Percentiles rank a stretch among this genome's conserved stretches.
These are phyloP conservation scores for Phyllosticta paracitricarpa DNA, from an alignment of 2,329 filamentous ascomycete genomes.

Conservation along the genomic window DNA sequence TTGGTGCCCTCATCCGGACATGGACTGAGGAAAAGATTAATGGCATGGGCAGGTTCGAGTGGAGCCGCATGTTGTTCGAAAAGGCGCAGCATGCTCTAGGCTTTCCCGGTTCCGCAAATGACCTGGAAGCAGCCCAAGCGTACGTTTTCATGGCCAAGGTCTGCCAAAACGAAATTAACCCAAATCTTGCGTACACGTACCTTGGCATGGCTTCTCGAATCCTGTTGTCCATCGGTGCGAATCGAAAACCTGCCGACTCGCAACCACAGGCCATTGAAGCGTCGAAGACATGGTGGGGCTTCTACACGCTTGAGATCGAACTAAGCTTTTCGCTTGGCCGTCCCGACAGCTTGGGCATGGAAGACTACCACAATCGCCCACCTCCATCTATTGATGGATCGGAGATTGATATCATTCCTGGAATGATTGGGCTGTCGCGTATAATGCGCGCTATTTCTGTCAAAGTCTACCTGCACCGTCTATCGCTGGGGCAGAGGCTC, in stretches of 20 bases:
- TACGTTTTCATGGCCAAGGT: constrained; percentile 41
- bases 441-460: constrained; percentile 32
- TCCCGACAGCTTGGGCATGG: constrained; percentile 39
- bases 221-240: constrained; percentile 39
- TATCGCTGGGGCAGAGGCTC: constrained; percentile 27
- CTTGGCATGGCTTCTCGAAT: constrained; percentile 39
- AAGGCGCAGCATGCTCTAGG: constrained; percentile 32
- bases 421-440: constrained; percentile 31
- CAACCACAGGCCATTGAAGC: constrained; percentile 3
- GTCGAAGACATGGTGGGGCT: constrained; percentile 15
- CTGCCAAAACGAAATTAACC: constrained; percentile 41
- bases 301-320: constrained; percentile 15
- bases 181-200: constrained; percentile 40
- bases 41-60: constrained; percentile 36
- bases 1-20: constrained; percentile 37
- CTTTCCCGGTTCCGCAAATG: constrained; percentile 33
- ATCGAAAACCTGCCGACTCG: constrained; percentile 24
- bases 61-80: constrained; percentile 38
- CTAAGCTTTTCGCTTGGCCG: constrained; percentile 40
- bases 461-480: constrained; percentile 30
- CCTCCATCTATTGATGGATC: constrained; percentile 21
- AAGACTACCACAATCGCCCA: constrained; percentile 39
- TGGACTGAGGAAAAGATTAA: constrained; percentile 35
- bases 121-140: constrained; percentile 40
- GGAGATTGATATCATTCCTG: constrained; percentile 31